Evolutionary conservation across 495 filamentous ascomycete genomes (phyloP), one percentile per base, ranked within the genome.

Genomic region (Neurospora discreta): DNA sequence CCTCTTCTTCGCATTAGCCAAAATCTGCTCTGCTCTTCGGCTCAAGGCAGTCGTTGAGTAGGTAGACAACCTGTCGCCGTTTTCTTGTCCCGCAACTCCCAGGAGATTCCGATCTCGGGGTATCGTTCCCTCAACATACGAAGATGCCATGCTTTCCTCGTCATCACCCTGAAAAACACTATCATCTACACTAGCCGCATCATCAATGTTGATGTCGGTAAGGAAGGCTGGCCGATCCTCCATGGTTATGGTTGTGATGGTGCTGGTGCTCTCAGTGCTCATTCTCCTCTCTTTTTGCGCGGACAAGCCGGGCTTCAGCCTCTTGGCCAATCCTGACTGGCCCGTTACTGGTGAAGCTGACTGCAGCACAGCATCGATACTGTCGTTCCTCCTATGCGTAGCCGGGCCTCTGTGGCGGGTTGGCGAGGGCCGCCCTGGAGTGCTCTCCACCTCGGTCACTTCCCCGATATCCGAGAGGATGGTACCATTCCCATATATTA

Each of bases 1-100:
- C 75, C 93, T 86, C 79, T 88, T 90, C 81, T 97, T 97, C 39
- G 94, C 94, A 81, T 96, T 96, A 42, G 93, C 92, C 58, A 97
- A 83, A 78, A 97, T 97, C 72, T 92, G 83, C 79, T 97, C 94
- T 13, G 94, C 94, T 76, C 92, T 86, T 72, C 89, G 90, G 77
- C 92, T 95, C 78, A 97, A 78, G 8, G 92, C 89, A 15, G 87
- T 89, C 65, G 90, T 90, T 36, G 92, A 91, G 74, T 89, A 87
- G 43, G 77, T 81, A 2, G 78, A 80, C 68, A 78, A 41, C 41
- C 80, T 74, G 39, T 81, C 78, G 3, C 77, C 75, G 72, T 76
- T 80, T 36, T 76, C 77, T 36, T 74, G 72, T 15, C 71, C 75
- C 4, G 80, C 73, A 13, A 80, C 73, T 26, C 68, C 74, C 41